Base-by-base conservation (phyloP, 495 filamentous ascomycete genomes). In the Talaromyces thailandensis region DNA sequence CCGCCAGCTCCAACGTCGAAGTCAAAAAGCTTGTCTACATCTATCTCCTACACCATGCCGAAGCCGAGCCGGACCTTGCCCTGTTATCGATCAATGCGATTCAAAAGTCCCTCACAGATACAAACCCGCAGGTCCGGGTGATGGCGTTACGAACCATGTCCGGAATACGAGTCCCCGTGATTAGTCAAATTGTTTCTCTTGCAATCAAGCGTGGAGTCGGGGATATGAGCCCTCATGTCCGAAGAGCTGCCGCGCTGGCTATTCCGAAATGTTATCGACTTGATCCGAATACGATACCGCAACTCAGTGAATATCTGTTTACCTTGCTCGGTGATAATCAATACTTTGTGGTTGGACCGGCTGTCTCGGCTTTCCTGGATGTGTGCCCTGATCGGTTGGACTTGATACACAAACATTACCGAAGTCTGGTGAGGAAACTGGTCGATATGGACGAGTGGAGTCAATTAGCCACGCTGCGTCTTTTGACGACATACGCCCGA, bases 401-500 rank as follows among this genome's bases (percentile, higher is more conserved):
- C 68, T 72, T 98, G 51, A 84, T 98, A 59, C 95, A 98, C 74
- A 86, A 89, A 67, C 89, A 93, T 69, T 98, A 97, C 69, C 83
- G 90, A 63, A 78, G 81, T 56, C 74, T 98, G 51, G 85, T 93
- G 45, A 90, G 85, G 72, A 96, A 96, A 78, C 75, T 98, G 29
- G 90, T 97, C 28, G 94, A 98, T 69, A 98, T 98, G 94, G 94
- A 98, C 73, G 94, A 98, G 73, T 98, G 94, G 94, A 87, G 91
- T 51, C 94, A 98, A 73, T 72, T 97, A 2, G 87, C 89, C 0
- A 89, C 88, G 9, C 65, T 98, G 66, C 84, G 85, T 52, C 74
- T 98, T 62, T 84, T 98, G 83, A 88, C 86, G 5, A 71, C 86
- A 26, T 98, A 98, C 67, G 86, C 90, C 5, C 84, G 94, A 26